Percentiles rank a stretch among this genome's conserved stretches.
These are phyloP conservation scores for Ampelomyces quisqualis DNA, from an alignment of 2,329 filamentous ascomycete genomes.

Conservation along the genomic window DNA sequence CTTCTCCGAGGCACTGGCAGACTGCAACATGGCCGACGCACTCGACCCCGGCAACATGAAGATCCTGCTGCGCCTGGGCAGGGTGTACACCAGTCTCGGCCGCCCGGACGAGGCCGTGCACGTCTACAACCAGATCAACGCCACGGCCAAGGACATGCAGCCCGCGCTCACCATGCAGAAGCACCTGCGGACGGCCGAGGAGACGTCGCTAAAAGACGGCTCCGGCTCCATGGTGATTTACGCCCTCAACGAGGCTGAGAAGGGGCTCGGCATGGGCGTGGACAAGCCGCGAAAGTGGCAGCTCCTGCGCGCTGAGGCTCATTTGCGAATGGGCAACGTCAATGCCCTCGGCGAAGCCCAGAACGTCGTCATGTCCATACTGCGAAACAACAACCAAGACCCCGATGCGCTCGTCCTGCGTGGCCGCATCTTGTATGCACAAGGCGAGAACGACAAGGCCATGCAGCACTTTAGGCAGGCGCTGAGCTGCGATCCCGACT, in stretches of 20 bases:
- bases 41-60: constrained; percentile 85
- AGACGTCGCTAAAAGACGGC: constrained; percentile 68
- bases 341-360: constrained; percentile 90
- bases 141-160: constrained; percentile 80
- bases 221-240: constrained; percentile 89
- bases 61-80: constrained; percentile 81
- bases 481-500: constrained; percentile 87
- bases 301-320: constrained; percentile 86
- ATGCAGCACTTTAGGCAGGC: constrained; percentile 90
- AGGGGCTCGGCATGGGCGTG: constrained; percentile 72
- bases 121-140: constrained; percentile 77
- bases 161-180: constrained; percentile 82
- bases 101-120: constrained; percentile 82
- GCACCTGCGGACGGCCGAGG: constrained; percentile 77
- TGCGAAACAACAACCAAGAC: constrained; percentile 85
- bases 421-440: constrained; percentile 81
- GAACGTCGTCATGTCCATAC: constrained; percentile 83
- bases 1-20: constrained; percentile 78
- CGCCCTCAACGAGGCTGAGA: constrained; percentile 87
- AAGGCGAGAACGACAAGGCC: constrained; percentile 94
- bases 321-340: constrained; percentile 85
- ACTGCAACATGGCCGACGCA: constrained; percentile 79
- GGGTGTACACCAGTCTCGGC: constrained; percentile 85
- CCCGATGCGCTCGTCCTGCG: constrained; percentile 90
- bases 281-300: constrained; percentile 89